Percentiles rank a stretch among this genome's conserved stretches.
Conservation (phyloP, 257 asterid genomes). For the Solanum appendiculatum region DNA sequence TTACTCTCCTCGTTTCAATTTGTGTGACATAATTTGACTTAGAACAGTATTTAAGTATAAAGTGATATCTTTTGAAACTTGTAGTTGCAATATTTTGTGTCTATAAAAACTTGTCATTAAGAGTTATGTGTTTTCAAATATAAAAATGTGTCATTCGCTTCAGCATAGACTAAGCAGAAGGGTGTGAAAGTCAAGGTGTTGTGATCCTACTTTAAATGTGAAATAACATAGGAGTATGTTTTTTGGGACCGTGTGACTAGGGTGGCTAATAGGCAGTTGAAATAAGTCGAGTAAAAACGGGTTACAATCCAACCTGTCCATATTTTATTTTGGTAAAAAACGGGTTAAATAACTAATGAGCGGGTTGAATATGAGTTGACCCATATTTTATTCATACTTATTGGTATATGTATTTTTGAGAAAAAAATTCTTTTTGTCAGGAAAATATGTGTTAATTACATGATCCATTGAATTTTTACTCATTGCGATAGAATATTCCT, state of each 20-base stretch:
- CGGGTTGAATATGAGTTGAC: background rate
- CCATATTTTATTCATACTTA: too few relatives aligned
- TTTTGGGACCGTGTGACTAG: background rate
- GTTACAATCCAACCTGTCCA: too few relatives aligned
- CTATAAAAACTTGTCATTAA: background rate
- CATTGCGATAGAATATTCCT: background rate
- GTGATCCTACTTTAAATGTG: background rate
- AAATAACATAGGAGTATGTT: background rate
- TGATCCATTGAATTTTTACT: too few relatives aligned
- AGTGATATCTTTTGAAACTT: background rate
- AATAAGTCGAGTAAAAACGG: too few relatives aligned
- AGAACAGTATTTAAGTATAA: background rate
- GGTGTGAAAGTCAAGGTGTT: background rate
- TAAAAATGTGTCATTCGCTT: background rate
- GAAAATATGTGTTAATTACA: too few relatives aligned
- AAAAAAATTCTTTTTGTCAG: too few relatives aligned
- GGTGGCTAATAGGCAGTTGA: background rate
- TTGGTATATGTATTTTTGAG: too few relatives aligned
- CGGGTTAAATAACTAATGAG: background rate
- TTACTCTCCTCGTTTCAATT: background rate
- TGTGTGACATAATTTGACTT: background rate
- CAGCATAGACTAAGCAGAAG: too few relatives aligned
- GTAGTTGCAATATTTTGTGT: background rate
- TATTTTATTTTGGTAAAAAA: too few relatives aligned
- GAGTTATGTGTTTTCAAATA: background rate